Conservation (phyloP, 768 basidiomycete genomes). For the Xanthoconium stramineum region DNA sequence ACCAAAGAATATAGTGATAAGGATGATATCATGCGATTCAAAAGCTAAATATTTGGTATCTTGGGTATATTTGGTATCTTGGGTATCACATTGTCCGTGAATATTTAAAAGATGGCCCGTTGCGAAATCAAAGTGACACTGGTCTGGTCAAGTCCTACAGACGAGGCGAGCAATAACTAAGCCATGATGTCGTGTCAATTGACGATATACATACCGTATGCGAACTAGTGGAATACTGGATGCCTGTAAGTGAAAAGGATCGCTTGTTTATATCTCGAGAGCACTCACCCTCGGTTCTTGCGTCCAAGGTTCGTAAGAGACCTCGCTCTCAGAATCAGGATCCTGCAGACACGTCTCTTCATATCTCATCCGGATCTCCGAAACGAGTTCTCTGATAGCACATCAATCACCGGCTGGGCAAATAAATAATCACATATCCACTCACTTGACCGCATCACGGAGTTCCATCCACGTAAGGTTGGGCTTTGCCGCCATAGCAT, state of each 20-base stretch:
- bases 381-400: constrained; percentile 9
- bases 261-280: not conserved
- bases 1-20: not conserved
- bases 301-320: not conserved
- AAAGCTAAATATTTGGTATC: not conserved
- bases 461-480: constrained; percentile 21
- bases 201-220: constrained; percentile 3
- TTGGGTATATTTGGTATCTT: constrained; percentile 3
- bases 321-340: not conserved
- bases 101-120: too few relatives aligned
- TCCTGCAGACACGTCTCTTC: constrained; percentile 1
- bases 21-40: not conserved
- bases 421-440: not conserved
- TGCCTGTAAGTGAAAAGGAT: not conserved
- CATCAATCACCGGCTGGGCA: not conserved
- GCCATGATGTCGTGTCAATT: not conserved
- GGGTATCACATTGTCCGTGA: constrained; percentile 1
- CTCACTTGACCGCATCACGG: constrained; percentile 16
- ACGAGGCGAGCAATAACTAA: not conserved
- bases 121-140: constrained; percentile 9
- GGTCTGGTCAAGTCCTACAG: not conserved
- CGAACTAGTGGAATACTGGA: constrained; percentile 12
- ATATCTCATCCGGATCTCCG: constrained; percentile 12
- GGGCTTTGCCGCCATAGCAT: constrained; percentile 7
- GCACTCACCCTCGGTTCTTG: constrained; percentile 24